These are phyloP conservation scores for Hypoxylon lienhwacheense DNA, from an alignment of 495 filamentous ascomycete species.

Conservation along the genomic window DNA sequence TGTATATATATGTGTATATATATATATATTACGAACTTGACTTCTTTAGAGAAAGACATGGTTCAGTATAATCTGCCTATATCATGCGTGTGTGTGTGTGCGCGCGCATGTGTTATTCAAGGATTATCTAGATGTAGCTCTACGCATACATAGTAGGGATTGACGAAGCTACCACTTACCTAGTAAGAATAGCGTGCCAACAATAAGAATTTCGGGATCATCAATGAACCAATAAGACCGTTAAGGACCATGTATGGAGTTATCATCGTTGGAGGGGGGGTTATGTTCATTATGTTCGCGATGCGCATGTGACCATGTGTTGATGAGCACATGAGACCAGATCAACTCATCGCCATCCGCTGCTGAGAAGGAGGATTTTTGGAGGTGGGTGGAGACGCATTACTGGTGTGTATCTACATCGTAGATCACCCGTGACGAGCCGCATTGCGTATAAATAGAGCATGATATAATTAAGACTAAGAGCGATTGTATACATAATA, in stretches of 20 bases:
- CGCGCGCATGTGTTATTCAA: too few species aligned
- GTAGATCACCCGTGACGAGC: too few species aligned
- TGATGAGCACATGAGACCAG: slow-evolving; percentile 28
- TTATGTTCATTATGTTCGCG: slow-evolving; percentile 12
- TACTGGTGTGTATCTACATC: not conserved
- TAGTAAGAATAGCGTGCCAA: slow-evolving; percentile 24
- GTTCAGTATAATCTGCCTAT: too few species aligned
- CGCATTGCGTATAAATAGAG: too few species aligned
- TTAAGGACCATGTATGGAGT: slow-evolving; percentile 15
- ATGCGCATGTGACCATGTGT: slow-evolving; percentile 25
- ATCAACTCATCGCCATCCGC: slow-evolving; percentile 17
- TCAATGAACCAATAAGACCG: slow-evolving; percentile 19
- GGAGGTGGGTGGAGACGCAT: slow-evolving; percentile 2
- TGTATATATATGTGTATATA: not conserved
- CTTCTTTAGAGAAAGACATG: too few species aligned
- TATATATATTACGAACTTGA: not conserved
- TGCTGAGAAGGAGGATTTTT: slow-evolving; percentile 18
- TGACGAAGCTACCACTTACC: not conserved
- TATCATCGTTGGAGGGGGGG: slow-evolving; percentile 5
- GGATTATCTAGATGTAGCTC: too few species aligned
- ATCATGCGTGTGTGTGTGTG: too few species aligned
- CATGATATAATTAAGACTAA: too few species aligned
- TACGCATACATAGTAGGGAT: too few species aligned
- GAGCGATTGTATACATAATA: too few species aligned
- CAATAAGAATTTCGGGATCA: not conserved